phyloP scores from a whole-genome alignment of 345 rosid genomes.

The thale cress (Arabidopsis thaliana) region TAIR10.1 NC_003070.9:7105501-7106000 shows the following conservation, averaged over 20 bases:
- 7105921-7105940: slow-evolving; percentile 11
- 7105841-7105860: slow-evolving; percentile 32
- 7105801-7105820: slow-evolving; percentile 73
- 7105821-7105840: slow-evolving; percentile 68
- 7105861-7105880: slow-evolving; percentile 13
- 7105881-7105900: not conserved
- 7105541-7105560: slow-evolving; percentile 92
- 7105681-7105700: slow-evolving; percentile 66
- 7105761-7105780: slow-evolving; percentile 60
- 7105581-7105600: slow-evolving; percentile 91
- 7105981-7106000: slow-evolving; percentile 10
- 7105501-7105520: slow-evolving; percentile 88
- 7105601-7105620: slow-evolving; percentile 80
- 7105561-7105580: slow-evolving; percentile 85
- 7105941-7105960: slow-evolving; percentile 8
- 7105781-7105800: slow-evolving; percentile 60
- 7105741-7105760: slow-evolving; percentile 86
- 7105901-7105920: not conserved
- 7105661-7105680: slow-evolving; percentile 72
- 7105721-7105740: slow-evolving; percentile 75
- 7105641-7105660: slow-evolving; percentile 71
- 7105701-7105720: slow-evolving; percentile 84
- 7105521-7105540: slow-evolving; percentile 90
- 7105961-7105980: not conserved
- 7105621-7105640: slow-evolving; percentile 71